These are phyloP conservation scores for Candida chilensis DNA, from an alignment of 805 yeast genomes.

Conservation along the genomic window DNA sequence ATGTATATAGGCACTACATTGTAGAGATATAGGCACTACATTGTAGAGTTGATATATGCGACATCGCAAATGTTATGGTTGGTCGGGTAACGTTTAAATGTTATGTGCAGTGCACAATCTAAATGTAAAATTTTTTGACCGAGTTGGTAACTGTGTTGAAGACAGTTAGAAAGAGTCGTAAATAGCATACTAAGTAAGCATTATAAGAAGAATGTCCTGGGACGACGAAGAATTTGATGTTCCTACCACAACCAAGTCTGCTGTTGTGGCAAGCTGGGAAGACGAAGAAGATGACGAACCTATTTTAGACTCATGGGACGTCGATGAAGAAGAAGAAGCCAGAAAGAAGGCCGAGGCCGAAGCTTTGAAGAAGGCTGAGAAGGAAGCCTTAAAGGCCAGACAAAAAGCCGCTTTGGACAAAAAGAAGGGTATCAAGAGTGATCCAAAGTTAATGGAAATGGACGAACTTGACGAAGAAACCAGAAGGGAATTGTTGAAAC, in stretches of 20 bases:
- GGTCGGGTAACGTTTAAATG: not conserved
- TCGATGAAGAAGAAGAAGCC: slow-evolving; percentile 57
- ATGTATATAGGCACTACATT: too few relatives aligned
- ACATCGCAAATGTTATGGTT: too few relatives aligned
- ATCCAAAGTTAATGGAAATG: slow-evolving; percentile 39
- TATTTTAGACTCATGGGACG: slow-evolving; percentile 87
- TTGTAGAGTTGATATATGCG: too few relatives aligned
- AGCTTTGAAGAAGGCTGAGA: slow-evolving; percentile 34
- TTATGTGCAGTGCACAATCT: not conserved
- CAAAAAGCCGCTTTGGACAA: slow-evolving; percentile 13
- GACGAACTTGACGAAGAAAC: slow-evolving; percentile 67
- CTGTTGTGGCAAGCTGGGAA: slow-evolving; percentile 69
- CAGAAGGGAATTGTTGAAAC: slow-evolving; percentile 62
- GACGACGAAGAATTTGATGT: slow-evolving; percentile 91
- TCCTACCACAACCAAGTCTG: slow-evolving; percentile 36
- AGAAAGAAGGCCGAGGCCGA: slow-evolving; percentile 21
- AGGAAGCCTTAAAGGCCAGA: slow-evolving; percentile 19
- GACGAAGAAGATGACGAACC: slow-evolving; percentile 76
- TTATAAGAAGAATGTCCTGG: slow-evolving; percentile 37
- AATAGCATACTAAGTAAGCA: not conserved
- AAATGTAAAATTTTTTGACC: too few relatives aligned
- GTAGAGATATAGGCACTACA: too few relatives aligned
- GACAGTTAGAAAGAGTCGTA: not conserved
- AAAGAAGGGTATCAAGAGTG: slow-evolving; percentile 28
- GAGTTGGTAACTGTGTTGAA: slow-evolving; percentile 1